Base-by-base conservation (phyloP, 225 moss, liverwort and hornwort species). In the Marchantia paleacea region DNA sequence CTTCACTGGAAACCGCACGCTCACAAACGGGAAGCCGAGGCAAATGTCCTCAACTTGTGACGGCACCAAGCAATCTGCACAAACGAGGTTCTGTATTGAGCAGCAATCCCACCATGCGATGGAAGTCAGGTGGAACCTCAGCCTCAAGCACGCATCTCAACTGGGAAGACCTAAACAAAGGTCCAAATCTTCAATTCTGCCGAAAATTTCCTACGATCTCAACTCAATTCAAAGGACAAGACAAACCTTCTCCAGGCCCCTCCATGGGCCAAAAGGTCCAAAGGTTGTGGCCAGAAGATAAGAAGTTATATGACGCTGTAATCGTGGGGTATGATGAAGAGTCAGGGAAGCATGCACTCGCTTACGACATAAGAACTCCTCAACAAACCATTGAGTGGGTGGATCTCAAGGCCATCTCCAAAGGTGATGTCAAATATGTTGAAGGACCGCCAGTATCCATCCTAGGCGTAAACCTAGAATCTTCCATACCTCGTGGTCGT, bases 221-320 rank as follows among this genome's bases (percentile, higher is more conserved):
- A 39, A 39, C 39, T 39, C 39, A 39, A 2, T 39, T 39, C 39
- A 39, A 39, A 39, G 39, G 39, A 39, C 39, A 2, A 2, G 39
- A 39, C 39, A 39, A 39, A 39, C 39, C 39, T 39, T 14, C 55
- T 5, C 55, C 55, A 12, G 55, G 55, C 7, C 55, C 55, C 8
- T 55, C 16, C 58, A 15, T 58, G 58, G 58, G 58, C 58, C 58
- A 16, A 20, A 58, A 16, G 20, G 5, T 58, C 18, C 58, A 58
- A 20, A 58, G 58, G 58, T 58, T 18, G 20, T 58, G 58, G 58
- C 58, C 58, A 12, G 58, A 58, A 3, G 58, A 58, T 4, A 58
- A 58, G 20, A 14, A 15, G 20, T 58, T 83, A 26, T 83, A 83
- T 30, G 83, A 83, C 68, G 83, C 83, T 26, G 83, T 83, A 28